Conservation (phyloP, 805 yeast species). For the Wickerhamiella parazyma region DNA sequence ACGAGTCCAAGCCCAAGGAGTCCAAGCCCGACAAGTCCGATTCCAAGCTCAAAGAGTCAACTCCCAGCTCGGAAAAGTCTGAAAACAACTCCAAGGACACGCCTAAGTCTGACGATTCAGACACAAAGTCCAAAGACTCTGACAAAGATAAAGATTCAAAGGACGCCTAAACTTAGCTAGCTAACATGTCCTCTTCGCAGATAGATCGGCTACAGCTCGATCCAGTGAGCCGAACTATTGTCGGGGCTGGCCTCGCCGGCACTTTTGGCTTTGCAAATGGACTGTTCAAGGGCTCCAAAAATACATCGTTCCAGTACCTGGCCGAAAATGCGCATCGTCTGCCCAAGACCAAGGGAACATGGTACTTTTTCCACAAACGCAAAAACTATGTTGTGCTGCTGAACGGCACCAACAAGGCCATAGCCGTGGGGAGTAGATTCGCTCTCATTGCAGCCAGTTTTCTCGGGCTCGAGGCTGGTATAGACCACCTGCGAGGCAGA, state of each 20-base stretch:
- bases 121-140: neutral
- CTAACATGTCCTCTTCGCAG: neutral
- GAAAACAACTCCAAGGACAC: neutral
- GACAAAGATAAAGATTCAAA: neutral
- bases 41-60: too few species aligned
- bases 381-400: conserved; percentile 62
- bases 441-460: conserved; percentile 35
- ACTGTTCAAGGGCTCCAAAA: conserved; percentile 42
- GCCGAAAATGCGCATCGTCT: conserved; percentile 75
- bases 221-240: neutral
- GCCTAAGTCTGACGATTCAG: neutral
- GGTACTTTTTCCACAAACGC: conserved; percentile 79
- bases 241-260: conserved; percentile 7
- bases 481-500: conserved; percentile 41
- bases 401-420: conserved; percentile 38
- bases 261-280: conserved; percentile 32
- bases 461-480: conserved; percentile 46
- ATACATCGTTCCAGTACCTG: conserved; percentile 44
- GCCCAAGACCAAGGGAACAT: conserved; percentile 65
- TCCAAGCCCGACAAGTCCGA: too few species aligned
- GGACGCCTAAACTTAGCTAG: neutral
- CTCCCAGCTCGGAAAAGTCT: too few species aligned
- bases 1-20: too few species aligned
- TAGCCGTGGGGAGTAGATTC: conserved; percentile 31
- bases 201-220: conserved; percentile 2